phyloP scores from a whole-genome alignment of 352 stramenopile species.

The Halophytophthora polymorphica region DNA sequence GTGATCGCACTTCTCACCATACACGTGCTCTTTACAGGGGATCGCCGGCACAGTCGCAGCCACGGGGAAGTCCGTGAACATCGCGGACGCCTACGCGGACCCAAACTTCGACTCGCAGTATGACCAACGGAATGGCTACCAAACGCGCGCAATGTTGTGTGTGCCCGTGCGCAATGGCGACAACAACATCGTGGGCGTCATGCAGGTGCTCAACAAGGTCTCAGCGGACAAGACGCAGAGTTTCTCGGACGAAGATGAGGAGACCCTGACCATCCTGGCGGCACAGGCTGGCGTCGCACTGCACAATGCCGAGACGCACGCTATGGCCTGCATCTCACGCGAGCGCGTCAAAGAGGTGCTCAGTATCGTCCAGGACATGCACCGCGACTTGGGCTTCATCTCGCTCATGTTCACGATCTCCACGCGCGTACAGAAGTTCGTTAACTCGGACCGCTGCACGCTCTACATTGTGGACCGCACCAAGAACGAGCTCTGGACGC shows the following conservation, averaged over 20 bases:
- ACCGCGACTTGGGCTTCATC: slow-evolving; percentile 87
- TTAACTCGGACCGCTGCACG: slow-evolving; percentile 90
- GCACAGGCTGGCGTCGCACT: slow-evolving; percentile 84
- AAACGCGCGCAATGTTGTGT: slow-evolving; percentile 90
- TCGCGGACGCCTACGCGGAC: slow-evolving; percentile 92
- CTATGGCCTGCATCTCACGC: slow-evolving; percentile 41
- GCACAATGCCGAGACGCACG: slow-evolving; percentile 80
- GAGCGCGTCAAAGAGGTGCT: slow-evolving; percentile 80
- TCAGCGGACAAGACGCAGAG: slow-evolving; percentile 43
- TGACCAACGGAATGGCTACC: slow-evolving; percentile 90
- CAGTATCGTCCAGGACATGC: slow-evolving; percentile 89
- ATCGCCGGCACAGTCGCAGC: slow-evolving; percentile 86
- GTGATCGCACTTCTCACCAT: neutral
- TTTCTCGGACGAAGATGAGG: slow-evolving; percentile 87
- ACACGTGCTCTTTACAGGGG: slow-evolving; percentile 32
- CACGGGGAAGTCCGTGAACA: slow-evolving; percentile 84
- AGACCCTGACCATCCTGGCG: slow-evolving; percentile 84
- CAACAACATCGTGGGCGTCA: slow-evolving; percentile 83
- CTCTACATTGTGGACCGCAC: slow-evolving; percentile 91
- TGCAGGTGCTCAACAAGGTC: slow-evolving; percentile 89
- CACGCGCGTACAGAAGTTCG: slow-evolving; percentile 77
- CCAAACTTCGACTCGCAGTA: slow-evolving; percentile 91
- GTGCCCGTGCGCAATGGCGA: slow-evolving; percentile 80
- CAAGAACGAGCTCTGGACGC: slow-evolving; percentile 89
- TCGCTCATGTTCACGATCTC: slow-evolving; percentile 92